These are phyloP conservation scores for Malus hybrid DNA, from an alignment of 331 rosid species.

Conservation along the genomic window DNA sequence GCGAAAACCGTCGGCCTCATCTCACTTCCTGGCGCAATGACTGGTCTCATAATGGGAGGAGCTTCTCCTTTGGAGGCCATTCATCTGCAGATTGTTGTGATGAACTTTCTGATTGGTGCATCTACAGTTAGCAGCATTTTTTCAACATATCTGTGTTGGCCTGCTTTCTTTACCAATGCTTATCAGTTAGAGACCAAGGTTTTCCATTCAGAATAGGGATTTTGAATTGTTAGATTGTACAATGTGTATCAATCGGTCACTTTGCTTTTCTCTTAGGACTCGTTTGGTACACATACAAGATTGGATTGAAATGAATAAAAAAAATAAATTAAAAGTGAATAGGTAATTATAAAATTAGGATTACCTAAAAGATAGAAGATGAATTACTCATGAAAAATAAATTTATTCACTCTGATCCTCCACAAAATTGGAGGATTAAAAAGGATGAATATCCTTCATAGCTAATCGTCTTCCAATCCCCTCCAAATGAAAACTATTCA, in stretches of 20 bases:
- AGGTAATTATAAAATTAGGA: no score
- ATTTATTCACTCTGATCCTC: background rate
- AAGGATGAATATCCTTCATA: background rate
- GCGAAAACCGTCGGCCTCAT: slow-evolving; percentile 90
- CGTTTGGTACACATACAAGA: background rate
- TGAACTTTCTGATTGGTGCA: slow-evolving; percentile 96
- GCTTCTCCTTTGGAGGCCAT: slow-evolving; percentile 94
- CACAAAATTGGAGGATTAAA: background rate
- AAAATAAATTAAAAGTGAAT: no score
- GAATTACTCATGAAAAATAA: background rate
- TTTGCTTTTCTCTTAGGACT: background rate
- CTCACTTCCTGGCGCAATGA: slow-evolving; percentile 95
- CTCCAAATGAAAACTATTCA: background rate
- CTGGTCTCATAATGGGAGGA: slow-evolving; percentile 97
- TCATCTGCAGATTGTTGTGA: slow-evolving; percentile 87
- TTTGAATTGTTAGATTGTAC: background rate
- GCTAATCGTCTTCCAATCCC: background rate
- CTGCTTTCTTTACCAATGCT: slow-evolving; percentile 84
- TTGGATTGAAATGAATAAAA: background rate
- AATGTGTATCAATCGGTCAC: background rate
- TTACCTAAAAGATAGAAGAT: no score
- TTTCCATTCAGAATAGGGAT: slow-evolving; percentile 29
- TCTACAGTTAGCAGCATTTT: slow-evolving; percentile 79
- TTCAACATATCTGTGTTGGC: slow-evolving; percentile 88
- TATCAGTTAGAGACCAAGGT: slow-evolving; percentile 71